phyloP scores from a whole-genome alignment of 768 basidiomycete genomes.

The Crucibulum laeve region DNA sequence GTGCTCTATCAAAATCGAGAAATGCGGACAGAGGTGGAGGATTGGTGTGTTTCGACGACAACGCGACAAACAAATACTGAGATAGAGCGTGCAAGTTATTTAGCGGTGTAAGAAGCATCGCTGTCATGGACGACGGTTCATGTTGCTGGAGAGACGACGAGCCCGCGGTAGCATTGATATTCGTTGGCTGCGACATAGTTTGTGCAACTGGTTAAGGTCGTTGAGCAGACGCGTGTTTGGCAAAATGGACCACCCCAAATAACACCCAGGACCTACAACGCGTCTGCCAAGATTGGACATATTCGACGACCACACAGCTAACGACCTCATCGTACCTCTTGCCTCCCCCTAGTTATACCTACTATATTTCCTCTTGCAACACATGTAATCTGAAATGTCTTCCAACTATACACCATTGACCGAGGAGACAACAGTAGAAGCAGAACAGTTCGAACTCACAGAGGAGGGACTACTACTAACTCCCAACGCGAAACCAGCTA shows the following conservation, averaged over 20 bases:
- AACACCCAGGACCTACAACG: too few species aligned
- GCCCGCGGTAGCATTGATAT: background rate
- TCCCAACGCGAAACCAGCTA: constrained; percentile 20
- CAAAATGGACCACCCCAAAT: too few species aligned
- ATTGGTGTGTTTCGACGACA: constrained; percentile 63
- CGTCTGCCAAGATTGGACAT: too few species aligned
- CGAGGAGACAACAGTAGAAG: constrained; percentile 23
- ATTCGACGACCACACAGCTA: too few species aligned
- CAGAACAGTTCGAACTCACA: constrained; percentile 41
- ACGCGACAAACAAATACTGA: constrained; percentile 65
- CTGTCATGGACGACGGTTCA: constrained; percentile 47
- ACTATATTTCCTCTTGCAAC: background rate
- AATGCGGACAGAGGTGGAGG: constrained; percentile 62
- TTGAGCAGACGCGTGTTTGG: background rate
- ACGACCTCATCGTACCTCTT: too few species aligned
- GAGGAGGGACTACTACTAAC: constrained; percentile 34
- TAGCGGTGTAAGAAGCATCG: constrained; percentile 57
- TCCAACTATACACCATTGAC: constrained; percentile 16
- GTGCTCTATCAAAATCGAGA: constrained; percentile 53
- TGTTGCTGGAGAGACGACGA: constrained; percentile 7
- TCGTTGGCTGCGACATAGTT: background rate
- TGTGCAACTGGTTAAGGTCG: too few species aligned
- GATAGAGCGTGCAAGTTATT: constrained; percentile 59
- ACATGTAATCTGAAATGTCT: constrained; percentile 20
- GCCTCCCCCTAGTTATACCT: too few species aligned